Conservation (phyloP, 192 early-diverging fungal genomes). For the Gonapodya prolifera region DNA sequence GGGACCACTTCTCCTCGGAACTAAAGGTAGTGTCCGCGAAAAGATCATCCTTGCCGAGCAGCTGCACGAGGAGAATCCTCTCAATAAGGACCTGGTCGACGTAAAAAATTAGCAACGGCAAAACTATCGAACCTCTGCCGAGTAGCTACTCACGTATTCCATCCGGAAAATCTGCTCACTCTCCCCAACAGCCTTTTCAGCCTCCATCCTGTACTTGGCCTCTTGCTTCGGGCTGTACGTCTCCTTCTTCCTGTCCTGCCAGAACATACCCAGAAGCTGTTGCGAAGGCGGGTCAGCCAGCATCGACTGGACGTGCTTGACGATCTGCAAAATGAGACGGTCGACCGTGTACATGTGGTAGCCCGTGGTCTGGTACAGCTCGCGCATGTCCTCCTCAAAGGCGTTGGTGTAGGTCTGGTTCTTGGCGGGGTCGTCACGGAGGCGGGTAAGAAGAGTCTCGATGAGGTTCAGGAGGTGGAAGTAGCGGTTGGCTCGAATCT, state of each 20-base stretch:
- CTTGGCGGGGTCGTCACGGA: background rate
- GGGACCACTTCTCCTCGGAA: conserved; percentile 84
- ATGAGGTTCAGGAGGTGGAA: conserved; percentile 58
- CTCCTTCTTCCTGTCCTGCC: conserved; percentile 34
- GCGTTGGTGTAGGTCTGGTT: conserved; percentile 58
- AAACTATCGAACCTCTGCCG: background rate
- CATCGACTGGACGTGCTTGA: conserved; percentile 66
- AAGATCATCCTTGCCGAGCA: conserved; percentile 80
- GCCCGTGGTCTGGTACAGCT: conserved; percentile 79
- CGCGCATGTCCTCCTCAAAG: conserved; percentile 80
- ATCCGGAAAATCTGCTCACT: conserved; percentile 66
- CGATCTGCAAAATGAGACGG: conserved; percentile 64
- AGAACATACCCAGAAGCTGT: conserved; percentile 53
- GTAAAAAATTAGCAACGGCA: conserved; percentile 14
- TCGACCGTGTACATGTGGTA: conserved; percentile 84
- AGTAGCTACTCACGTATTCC: conserved; percentile 51
- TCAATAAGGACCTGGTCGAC: conserved; percentile 41
- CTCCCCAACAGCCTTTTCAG: conserved; percentile 38
- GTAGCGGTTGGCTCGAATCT: conserved; percentile 55
- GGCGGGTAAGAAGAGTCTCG: conserved; percentile 58
- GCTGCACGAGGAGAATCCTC: conserved; percentile 65
- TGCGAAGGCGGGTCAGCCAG: conserved; percentile 50
- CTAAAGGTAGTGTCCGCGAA: conserved; percentile 65
- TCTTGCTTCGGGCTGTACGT: conserved; percentile 27
- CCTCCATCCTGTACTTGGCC: conserved; percentile 31